Evolutionary conservation across 2,329 filamentous ascomycete genomes (phyloP).

Genomic region (Paramyrothecium sp.): DNA sequence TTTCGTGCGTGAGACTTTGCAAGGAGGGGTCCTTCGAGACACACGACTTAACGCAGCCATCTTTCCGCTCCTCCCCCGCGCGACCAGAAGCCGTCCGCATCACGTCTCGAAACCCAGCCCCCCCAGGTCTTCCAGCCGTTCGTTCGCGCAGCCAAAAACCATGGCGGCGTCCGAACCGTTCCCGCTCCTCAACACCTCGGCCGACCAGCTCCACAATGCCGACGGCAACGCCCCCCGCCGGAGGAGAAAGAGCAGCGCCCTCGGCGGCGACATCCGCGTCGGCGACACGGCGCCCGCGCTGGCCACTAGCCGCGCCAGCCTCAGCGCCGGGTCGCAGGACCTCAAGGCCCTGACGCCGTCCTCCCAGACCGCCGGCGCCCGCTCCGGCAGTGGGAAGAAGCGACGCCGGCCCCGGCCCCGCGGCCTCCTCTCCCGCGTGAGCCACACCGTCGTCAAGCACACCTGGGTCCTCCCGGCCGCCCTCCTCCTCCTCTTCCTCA

Average conservation of each 20-base stretch:
- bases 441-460: constrained; percentile 58
- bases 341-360: constrained; percentile 10
- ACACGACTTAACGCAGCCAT: too few species aligned
- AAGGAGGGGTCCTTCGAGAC: too few species aligned
- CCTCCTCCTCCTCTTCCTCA: constrained; percentile 61
- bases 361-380: neutral
- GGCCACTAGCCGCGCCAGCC: constrained; percentile 49
- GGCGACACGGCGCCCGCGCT: constrained; percentile 56
- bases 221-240: constrained; percentile 39
- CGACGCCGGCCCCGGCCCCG: constrained; percentile 57
- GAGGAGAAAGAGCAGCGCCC: constrained; percentile 55
- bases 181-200: constrained; percentile 50
- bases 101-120: too few species aligned
- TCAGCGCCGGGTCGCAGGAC: constrained; percentile 24
- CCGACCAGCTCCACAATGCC: constrained; percentile 44
- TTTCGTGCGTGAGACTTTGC: too few species aligned
- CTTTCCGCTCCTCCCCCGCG: too few species aligned
- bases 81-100: too few species aligned
- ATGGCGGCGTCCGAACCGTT: constrained; percentile 55
- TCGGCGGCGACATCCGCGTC: constrained; percentile 51
- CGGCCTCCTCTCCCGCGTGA: constrained; percentile 43
- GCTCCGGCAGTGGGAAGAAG: constrained; percentile 35
- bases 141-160: constrained; percentile 7
- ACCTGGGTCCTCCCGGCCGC: constrained; percentile 67
- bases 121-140: too few species aligned